These are phyloP conservation scores for Nigrospora oryzae DNA, from an alignment of 2,329 filamentous ascomycete species.

Conservation along the genomic window DNA sequence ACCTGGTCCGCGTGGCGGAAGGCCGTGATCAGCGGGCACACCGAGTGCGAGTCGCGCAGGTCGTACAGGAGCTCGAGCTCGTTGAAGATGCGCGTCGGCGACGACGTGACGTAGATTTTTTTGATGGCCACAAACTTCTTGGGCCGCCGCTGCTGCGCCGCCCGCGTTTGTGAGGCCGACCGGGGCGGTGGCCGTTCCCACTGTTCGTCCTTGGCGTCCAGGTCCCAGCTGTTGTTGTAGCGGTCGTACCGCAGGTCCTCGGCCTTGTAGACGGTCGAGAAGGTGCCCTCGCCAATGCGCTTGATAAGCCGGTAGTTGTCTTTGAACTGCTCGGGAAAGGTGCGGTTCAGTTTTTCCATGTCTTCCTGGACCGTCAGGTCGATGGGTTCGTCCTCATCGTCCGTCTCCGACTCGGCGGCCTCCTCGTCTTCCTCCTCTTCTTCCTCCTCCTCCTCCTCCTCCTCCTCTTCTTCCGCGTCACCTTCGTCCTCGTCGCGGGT, in stretches of 20 bases:
- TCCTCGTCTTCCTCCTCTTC: constrained; percentile 25
- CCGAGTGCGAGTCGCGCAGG: constrained; percentile 70
- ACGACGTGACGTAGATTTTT: constrained; percentile 98
- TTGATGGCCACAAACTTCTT: constrained; percentile 89
- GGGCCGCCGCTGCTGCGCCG: constrained; percentile 29
- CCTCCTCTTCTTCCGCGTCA: constrained; percentile 26
- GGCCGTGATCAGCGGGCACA: constrained; percentile 95
- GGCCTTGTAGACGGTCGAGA: constrained; percentile 98
- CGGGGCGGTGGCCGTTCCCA: constrained; percentile 67
- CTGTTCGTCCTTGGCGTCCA: constrained; percentile 53
- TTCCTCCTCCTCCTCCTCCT: constrained; percentile 27
- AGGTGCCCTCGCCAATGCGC: constrained; percentile 95
- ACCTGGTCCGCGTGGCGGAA: constrained; percentile 93
- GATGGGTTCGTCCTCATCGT: constrained; percentile 53
- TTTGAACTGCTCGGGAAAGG: constrained; percentile 70
- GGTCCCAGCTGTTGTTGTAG: constrained; percentile 83
- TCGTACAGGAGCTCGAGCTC: constrained; percentile 91
- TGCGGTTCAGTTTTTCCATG: constrained; percentile 75
- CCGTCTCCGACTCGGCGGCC: constrained; percentile 35
- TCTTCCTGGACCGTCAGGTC: constrained; percentile 70
- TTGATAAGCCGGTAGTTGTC: constrained; percentile 86
- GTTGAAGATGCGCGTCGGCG: constrained; percentile 86
- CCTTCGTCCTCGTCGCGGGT: constrained; percentile 23
- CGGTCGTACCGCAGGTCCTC: constrained; percentile 81
- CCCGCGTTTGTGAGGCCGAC: constrained; percentile 32